A percentile compares a stretch with the other conserved stretches of the same genome.
These are phyloP conservation scores for Podaxis sp. DNA, from an alignment of 768 basidiomycete genomes.

Conservation along the genomic window DNA sequence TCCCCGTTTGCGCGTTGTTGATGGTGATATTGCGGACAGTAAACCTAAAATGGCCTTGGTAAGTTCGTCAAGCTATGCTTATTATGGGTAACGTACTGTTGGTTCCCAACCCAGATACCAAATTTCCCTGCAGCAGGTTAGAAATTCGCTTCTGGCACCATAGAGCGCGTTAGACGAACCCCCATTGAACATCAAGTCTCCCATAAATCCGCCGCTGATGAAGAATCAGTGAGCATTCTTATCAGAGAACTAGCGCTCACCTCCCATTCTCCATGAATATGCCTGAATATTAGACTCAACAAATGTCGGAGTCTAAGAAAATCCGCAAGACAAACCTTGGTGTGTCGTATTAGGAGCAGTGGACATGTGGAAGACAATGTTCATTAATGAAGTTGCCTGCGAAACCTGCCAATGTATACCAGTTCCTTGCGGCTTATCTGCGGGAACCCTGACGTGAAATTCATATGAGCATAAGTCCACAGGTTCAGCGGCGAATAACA, in stretches of 20 bases:
- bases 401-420: slow-evolving; percentile 85
- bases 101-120: slow-evolving; percentile 78
- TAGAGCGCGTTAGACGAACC: slow-evolving; percentile 33
- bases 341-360: slow-evolving; percentile 59
- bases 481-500: too few species aligned
- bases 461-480: neutral
- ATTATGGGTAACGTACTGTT: slow-evolving; percentile 52
- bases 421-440: slow-evolving; percentile 52
- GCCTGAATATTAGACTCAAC: slow-evolving; percentile 20
- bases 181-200: slow-evolving; percentile 51
- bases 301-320: neutral
- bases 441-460: slow-evolving; percentile 38
- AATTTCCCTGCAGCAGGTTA: slow-evolving; percentile 45
- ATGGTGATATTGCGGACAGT: slow-evolving; percentile 58
- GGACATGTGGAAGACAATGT: slow-evolving; percentile 73
- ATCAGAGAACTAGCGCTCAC: slow-evolving; percentile 31
- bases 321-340: slow-evolving; percentile 43
- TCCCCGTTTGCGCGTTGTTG: slow-evolving; percentile 50
- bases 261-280: slow-evolving; percentile 83
- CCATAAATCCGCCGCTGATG: slow-evolving; percentile 50
- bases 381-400: slow-evolving; percentile 72
- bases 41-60: slow-evolving; percentile 31
- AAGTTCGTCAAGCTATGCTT: neutral
- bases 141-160: neutral
- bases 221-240: neutral